These are phyloP conservation scores for Capsicum pubescens DNA, from an alignment of 257 asterid species.

Conservation along the genomic window DNA sequence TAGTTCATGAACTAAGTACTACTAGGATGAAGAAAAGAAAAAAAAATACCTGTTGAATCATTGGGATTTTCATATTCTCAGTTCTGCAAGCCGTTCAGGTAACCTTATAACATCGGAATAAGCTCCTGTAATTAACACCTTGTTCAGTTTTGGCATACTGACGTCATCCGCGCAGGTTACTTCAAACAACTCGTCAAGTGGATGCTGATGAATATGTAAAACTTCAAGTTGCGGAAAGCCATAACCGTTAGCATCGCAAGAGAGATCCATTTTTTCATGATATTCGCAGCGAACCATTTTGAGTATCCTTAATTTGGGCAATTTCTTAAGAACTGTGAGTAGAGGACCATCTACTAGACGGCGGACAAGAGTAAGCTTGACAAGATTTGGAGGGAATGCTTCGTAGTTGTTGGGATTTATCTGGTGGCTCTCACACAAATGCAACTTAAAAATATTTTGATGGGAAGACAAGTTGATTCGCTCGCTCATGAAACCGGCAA, in stretches of 20 bases:
- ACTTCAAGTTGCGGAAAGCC: conserved; percentile 30
- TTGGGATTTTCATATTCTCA: too few relatives aligned
- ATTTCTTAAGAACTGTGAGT: background rate
- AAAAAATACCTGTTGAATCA: background rate
- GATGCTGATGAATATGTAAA: conserved; percentile 24
- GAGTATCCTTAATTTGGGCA: conserved; percentile 29
- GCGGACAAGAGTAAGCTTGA: conserved; percentile 24
- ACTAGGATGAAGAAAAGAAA: background rate
- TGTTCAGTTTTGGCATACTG: background rate
- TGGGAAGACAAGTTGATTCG: conserved; percentile 13
- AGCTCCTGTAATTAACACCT: background rate
- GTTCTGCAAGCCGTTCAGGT: background rate
- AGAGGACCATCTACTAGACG: conserved; percentile 18
- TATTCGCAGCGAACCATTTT: background rate
- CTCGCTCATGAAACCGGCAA: background rate
- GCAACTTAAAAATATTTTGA: conserved; percentile 28
- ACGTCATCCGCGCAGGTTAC: background rate
- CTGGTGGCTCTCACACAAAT: background rate
- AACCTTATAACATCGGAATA: background rate
- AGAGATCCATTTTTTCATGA: background rate
- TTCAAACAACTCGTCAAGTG: too few relatives aligned
- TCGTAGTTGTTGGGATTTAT: background rate
- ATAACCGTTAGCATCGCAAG: background rate
- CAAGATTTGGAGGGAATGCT: conserved; percentile 30
- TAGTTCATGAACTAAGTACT: too few relatives aligned